Conservation (phyloP, 2,329 filamentous ascomycete genomes). For the Penicillium corylophilum region DNA sequence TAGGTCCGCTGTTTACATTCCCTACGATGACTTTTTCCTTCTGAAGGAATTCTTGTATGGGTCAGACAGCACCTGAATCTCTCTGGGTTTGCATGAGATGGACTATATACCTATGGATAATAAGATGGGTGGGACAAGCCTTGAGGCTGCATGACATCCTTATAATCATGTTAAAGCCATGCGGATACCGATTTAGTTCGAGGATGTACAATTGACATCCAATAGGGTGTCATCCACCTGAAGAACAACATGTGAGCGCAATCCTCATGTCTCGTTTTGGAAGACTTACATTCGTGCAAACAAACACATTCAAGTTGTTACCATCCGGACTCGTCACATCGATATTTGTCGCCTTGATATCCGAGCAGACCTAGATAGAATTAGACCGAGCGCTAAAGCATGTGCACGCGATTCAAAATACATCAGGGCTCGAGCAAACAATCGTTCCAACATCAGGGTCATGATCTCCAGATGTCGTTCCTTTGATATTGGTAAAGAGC, state of each 20-base stretch:
- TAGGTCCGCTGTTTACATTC: too few relatives aligned
- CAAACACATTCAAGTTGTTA: slow-evolving; percentile 39
- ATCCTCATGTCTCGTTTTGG: background rate
- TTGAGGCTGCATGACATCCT: background rate
- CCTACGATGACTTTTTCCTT: too few relatives aligned
- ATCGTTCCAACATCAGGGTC: slow-evolving; percentile 49
- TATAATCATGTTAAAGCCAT: background rate
- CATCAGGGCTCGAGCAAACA: slow-evolving; percentile 50
- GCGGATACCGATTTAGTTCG: slow-evolving; percentile 2
- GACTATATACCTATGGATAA: too few relatives aligned
- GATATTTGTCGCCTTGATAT: slow-evolving; percentile 52
- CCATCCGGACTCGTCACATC: slow-evolving; percentile 51
- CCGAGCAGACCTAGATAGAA: slow-evolving; percentile 33
- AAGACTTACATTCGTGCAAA: slow-evolving; percentile 47
- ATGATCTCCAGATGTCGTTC: slow-evolving; percentile 51
- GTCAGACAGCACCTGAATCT: too few relatives aligned
- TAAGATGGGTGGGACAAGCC: too few relatives aligned
- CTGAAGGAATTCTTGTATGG: too few relatives aligned
- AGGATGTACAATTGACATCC: slow-evolving; percentile 36
- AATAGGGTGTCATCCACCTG: slow-evolving; percentile 34
- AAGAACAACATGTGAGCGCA: background rate
- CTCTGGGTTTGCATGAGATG: too few relatives aligned
- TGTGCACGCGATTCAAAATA: slow-evolving; percentile 34
- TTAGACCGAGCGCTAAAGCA: background rate
- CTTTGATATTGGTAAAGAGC: slow-evolving; percentile 56